Percentiles rank a stretch among this genome's conserved stretches.
Conservation (phyloP, 2,329 filamentous ascomycete species). For the Pseudogymnoascus verrucosus region DNA sequence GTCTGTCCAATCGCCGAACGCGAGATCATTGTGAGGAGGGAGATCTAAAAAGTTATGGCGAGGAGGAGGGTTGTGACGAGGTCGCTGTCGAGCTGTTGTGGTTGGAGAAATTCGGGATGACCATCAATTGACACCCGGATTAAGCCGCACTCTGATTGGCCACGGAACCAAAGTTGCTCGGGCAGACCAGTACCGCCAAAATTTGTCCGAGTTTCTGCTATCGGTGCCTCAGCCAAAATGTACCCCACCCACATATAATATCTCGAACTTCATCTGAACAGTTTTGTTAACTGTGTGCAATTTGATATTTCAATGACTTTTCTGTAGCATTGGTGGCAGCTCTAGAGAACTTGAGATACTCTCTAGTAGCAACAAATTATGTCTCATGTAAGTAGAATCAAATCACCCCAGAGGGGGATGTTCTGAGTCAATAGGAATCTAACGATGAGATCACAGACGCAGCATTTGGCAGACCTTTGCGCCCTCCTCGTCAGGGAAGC, state of each 20-base stretch:
- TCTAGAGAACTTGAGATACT: conserved; percentile 73
- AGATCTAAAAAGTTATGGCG: conserved; percentile 21
- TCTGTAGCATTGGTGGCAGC: conserved; percentile 63
- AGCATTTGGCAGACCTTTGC: conserved; percentile 80
- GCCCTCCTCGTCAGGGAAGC: conserved; percentile 80
- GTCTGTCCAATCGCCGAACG: conserved; percentile 56
- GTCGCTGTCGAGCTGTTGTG: conserved; percentile 16
- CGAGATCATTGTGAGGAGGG: conserved; percentile 56
- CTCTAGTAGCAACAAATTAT: conserved; percentile 59
- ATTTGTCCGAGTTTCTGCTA: conserved; percentile 9
- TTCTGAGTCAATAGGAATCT: conserved; percentile 18
- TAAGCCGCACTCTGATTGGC: conserved; percentile 9
- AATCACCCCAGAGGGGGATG: conserved; percentile 19
- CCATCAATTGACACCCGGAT: conserved; percentile 8
- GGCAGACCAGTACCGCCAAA: background rate
- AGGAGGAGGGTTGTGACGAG: conserved; percentile 14
- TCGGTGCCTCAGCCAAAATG: conserved; percentile 8
- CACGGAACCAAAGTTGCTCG: background rate
- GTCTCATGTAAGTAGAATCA: conserved; percentile 43
- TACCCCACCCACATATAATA: background rate
- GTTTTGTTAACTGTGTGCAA: conserved; percentile 7
- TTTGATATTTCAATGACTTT: conserved; percentile 40
- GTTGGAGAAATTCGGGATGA: conserved; percentile 11
- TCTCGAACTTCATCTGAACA: conserved; percentile 6
- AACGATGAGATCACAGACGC: conserved; percentile 40